phyloP scores from a whole-genome alignment of 2,329 filamentous ascomycete genomes.

The Monilinia polystroma region DNA sequence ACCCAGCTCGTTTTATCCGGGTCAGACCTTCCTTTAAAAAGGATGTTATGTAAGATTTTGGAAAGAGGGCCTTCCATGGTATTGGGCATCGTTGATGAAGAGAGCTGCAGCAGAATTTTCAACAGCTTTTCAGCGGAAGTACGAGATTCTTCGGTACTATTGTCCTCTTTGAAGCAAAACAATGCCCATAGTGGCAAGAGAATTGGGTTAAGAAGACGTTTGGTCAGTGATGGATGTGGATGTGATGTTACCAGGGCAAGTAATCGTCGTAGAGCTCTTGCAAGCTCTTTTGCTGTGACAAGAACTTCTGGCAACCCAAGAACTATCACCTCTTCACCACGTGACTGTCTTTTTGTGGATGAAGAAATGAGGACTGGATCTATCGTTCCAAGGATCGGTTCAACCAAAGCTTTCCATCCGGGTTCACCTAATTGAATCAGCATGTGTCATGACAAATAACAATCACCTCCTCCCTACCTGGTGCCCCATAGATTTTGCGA shows the following conservation, averaged over 20 bases:
- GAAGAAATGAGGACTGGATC: constrained; percentile 42
- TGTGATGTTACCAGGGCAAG: constrained; percentile 59
- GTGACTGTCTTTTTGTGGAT: background rate
- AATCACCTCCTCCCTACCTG: constrained; percentile 46
- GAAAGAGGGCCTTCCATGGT: constrained; percentile 46
- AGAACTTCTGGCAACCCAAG: constrained; percentile 30
- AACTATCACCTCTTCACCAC: constrained; percentile 26
- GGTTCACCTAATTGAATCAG: constrained; percentile 46
- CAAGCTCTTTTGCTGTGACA: constrained; percentile 50
- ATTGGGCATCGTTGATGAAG: constrained; percentile 44
- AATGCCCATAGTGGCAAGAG: constrained; percentile 59
- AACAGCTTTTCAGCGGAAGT: constrained; percentile 45
- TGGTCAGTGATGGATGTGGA: constrained; percentile 64
- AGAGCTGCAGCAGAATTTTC: constrained; percentile 57
- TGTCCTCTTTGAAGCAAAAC: constrained; percentile 47
- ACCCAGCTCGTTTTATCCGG: constrained; percentile 48
- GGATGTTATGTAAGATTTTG: constrained; percentile 53
- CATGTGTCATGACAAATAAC: constrained; percentile 19
- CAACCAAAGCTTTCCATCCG: constrained; percentile 63
- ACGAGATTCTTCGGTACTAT: background rate
- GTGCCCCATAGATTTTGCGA: constrained; percentile 61
- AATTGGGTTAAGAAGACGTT: constrained; percentile 58
- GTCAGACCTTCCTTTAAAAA: constrained; percentile 51
- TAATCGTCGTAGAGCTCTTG: constrained; percentile 54
- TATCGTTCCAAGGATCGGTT: constrained; percentile 55